Conservation (phyloP, 2,329 filamentous ascomycete genomes). For the Xylariaceae sp. region DNA sequence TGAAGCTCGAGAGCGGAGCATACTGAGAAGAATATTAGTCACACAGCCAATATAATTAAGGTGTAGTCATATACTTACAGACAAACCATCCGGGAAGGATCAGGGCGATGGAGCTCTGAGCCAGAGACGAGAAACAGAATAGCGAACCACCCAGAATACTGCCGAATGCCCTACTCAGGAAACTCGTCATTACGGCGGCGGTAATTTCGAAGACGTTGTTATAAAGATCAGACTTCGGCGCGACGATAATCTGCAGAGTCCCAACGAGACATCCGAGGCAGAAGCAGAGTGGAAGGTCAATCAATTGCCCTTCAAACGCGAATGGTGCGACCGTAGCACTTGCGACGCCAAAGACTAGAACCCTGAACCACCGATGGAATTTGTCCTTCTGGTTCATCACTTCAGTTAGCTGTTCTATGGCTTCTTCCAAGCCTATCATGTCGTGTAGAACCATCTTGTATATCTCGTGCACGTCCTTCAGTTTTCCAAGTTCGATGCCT, state of each 20-base stretch:
- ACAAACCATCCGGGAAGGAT: slow-evolving; percentile 68
- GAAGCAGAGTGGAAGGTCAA: slow-evolving; percentile 37
- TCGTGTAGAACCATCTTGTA: slow-evolving; percentile 86
- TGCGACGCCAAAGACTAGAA: slow-evolving; percentile 35
- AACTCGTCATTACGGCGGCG: slow-evolving; percentile 67
- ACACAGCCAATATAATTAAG: not conserved
- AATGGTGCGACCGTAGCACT: slow-evolving; percentile 36
- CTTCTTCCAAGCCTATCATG: slow-evolving; percentile 41
- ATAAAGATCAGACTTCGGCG: slow-evolving; percentile 74
- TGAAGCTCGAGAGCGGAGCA: slow-evolving; percentile 63
- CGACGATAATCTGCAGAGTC: slow-evolving; percentile 70
- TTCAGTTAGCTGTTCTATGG: slow-evolving; percentile 29
- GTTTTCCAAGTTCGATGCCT: slow-evolving; percentile 72
- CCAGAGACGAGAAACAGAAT: slow-evolving; percentile 73
- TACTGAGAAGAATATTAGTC: slow-evolving; percentile 25
- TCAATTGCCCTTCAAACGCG: slow-evolving; percentile 33
- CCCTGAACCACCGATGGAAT: slow-evolving; percentile 34
- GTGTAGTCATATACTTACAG: slow-evolving; percentile 26
- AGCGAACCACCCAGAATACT: slow-evolving; percentile 61
- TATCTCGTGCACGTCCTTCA: slow-evolving; percentile 74
- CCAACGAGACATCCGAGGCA: slow-evolving; percentile 36
- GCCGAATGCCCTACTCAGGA: slow-evolving; percentile 69
- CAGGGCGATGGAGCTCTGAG: slow-evolving; percentile 74
- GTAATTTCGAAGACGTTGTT: slow-evolving; percentile 55
- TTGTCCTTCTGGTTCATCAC: slow-evolving; percentile 34